phyloP scores from a whole-genome alignment of 495 filamentous ascomycete species.

The Sporormia fimetaria region DNA sequence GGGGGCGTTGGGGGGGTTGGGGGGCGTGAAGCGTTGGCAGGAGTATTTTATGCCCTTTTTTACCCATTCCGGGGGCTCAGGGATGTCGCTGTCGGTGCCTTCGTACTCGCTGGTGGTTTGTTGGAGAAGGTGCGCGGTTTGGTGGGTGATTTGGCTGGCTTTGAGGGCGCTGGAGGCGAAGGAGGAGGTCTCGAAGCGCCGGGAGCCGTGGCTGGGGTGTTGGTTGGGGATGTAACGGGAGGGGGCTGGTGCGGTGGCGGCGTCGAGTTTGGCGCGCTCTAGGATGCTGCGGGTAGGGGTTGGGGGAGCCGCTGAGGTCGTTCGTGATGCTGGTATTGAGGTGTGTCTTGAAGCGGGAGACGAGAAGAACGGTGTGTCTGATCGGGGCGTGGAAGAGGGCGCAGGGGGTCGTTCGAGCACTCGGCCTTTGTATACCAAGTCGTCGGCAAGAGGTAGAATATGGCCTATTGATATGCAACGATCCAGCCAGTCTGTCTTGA shows the following conservation, averaged over 20 bases:
- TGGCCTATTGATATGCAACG: constrained; percentile 44
- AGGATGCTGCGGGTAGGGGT: constrained; percentile 34
- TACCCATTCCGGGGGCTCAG: constrained; percentile 59
- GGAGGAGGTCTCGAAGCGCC: constrained; percentile 15
- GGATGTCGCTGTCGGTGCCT: constrained; percentile 35
- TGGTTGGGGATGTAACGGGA: too few species aligned
- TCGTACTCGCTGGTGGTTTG: constrained; percentile 64
- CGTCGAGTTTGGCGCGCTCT: constrained; percentile 29
- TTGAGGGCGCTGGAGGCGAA: constrained; percentile 9
- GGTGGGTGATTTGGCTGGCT: constrained; percentile 3
- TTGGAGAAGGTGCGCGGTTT: constrained; percentile 37
- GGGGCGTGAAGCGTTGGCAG: constrained; percentile 67
- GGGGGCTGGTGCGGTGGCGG: constrained; percentile 3
- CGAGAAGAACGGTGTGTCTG: constrained; percentile 2
- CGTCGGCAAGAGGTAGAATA: constrained; percentile 48
- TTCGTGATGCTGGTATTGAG: constrained; percentile 9
- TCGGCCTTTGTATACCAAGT: constrained; percentile 54
- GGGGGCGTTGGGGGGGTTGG: constrained; percentile 55
- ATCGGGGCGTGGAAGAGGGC: not conserved
- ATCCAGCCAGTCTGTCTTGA: constrained; percentile 66
- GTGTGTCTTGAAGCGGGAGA: constrained; percentile 1
- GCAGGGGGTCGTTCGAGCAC: constrained; percentile 20
- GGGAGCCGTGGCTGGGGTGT: constrained; percentile 12
- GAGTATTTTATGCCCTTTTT: constrained; percentile 55
- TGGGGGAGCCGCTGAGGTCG: constrained; percentile 1